phyloP scores from a whole-genome alignment of 139 green algal species.

The Chlorella vulgaris region DNA sequence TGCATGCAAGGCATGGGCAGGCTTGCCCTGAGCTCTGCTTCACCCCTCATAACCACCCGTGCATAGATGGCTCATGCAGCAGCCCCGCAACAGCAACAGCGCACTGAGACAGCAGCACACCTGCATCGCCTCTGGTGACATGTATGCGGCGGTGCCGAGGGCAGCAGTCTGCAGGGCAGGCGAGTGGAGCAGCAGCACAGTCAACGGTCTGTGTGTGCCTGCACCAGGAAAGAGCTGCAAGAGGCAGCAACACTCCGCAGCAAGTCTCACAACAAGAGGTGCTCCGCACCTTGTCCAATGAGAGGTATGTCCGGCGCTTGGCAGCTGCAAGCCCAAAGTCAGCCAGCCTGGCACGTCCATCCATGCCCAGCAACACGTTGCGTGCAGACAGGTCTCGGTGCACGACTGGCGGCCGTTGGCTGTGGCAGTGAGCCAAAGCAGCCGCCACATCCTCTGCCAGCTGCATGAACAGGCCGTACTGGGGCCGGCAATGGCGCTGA shows the following conservation, averaged over 20 bases:
- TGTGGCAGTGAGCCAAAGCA: conserved; percentile 37
- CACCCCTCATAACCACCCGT: too few relatives aligned
- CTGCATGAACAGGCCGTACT: conserved; percentile 37
- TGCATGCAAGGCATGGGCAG: background rate
- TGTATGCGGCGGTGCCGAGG: conserved; percentile 39
- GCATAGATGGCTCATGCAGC: background rate
- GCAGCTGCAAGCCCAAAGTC: conserved; percentile 45
- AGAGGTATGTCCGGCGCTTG: conserved; percentile 27
- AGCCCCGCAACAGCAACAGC: background rate
- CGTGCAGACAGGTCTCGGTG: conserved; percentile 36
- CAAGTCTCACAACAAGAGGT: background rate
- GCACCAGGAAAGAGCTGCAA: too few relatives aligned
- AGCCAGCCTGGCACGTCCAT: conserved; percentile 21
- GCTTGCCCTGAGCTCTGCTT: background rate
- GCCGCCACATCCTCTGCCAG: conserved; percentile 34
- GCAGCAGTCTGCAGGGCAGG: background rate
- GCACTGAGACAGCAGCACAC: background rate
- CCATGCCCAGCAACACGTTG: conserved; percentile 18
- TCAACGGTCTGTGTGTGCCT: too few relatives aligned
- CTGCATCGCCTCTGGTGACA: conserved; percentile 41
- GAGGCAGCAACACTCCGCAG: too few relatives aligned
- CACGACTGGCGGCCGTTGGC: conserved; percentile 30
- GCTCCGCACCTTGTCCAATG: conserved; percentile 5
- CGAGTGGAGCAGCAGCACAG: background rate
- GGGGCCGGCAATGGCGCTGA: background rate